phyloP scores from a whole-genome alignment of 2,329 filamentous ascomycete genomes.

The Claviceps sp. region DNA sequence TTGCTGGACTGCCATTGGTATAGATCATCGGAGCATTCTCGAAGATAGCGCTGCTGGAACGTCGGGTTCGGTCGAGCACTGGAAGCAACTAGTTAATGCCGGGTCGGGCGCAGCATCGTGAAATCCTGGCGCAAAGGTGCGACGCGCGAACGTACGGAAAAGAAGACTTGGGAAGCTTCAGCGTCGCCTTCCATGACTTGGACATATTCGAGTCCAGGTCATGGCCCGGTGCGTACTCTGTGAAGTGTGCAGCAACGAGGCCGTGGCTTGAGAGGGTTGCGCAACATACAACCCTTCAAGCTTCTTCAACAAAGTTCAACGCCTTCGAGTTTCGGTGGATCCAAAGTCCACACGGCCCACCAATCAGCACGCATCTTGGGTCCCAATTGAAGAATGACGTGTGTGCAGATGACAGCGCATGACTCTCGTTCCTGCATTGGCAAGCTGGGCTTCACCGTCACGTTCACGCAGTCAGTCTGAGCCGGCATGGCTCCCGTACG shows the following conservation, averaged over 20 bases:
- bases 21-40: constrained; percentile 70
- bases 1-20: constrained; percentile 71
- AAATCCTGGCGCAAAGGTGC: background rate
- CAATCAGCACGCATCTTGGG: background rate
- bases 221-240: constrained; percentile 11
- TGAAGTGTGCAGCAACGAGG: background rate
- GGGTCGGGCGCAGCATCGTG: background rate
- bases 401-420: background rate
- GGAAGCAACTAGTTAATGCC: constrained; percentile 4
- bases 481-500: constrained; percentile 68
- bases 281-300: no score
- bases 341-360: background rate
- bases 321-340: background rate
- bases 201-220: constrained; percentile 22
- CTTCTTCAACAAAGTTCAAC: no score
- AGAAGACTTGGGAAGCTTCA: constrained; percentile 61
- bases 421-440: background rate
- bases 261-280: background rate
- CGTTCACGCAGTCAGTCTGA: background rate
- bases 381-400: background rate
- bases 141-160: constrained; percentile 48
- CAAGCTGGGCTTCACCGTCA: no score
- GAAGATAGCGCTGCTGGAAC: constrained; percentile 46
- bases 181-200: constrained; percentile 59
- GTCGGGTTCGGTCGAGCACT: constrained; percentile 40